Evolutionary conservation across 2,329 filamentous ascomycete species (phyloP), one percentile per base, ranked within the genome.

Genomic region (Xylariaceae sp.): DNA sequence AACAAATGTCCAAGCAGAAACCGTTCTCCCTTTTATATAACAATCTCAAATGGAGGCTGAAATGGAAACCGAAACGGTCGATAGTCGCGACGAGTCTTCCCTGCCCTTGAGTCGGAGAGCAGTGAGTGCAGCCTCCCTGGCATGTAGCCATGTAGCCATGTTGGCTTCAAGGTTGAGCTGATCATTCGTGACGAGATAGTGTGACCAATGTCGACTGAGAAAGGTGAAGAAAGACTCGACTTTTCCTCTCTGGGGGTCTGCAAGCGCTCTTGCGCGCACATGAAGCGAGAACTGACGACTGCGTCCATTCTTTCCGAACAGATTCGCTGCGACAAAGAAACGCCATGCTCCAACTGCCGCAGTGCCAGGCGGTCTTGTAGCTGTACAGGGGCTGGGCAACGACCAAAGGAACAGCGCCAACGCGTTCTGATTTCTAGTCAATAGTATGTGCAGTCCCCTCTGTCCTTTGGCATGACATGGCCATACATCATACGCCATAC

Each of bases 251-350:
- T n/a, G 6, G 45, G 6, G 26, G 32, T 12, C 32, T 30, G 12
- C 35, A 30, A 9, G 27, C 31, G 50, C n/a, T 31, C 32, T 34
- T 61, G 39, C 29, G 39, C 48, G 19, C 27, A 4, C 12, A 12
- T 35, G 12, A 39, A 32, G 35, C 45, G 41, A 45, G 37, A 19
- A 48, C 50, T 48, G 41, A 53, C 34, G 9, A 26, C 45, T 32
- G 30, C 9, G 32, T 34, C 37, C 1, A 44, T 50, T 32, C 29
- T 6, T 29, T 35, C 32, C 39, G 27, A 6, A 41, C 60, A 83
- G 80, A 80, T 83, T 54, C 78, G 79, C 46, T 83, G 80, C 63
- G 79, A 83, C 64, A 82, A 80, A 66, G 76, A 80, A 41, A 76
- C 74, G 58, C 80, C 80, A 30, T 83, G 80, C 65, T 78, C 79